phyloP scores from a whole-genome alignment of 768 basidiomycete genomes.

The Hericium coralloides region DNA sequence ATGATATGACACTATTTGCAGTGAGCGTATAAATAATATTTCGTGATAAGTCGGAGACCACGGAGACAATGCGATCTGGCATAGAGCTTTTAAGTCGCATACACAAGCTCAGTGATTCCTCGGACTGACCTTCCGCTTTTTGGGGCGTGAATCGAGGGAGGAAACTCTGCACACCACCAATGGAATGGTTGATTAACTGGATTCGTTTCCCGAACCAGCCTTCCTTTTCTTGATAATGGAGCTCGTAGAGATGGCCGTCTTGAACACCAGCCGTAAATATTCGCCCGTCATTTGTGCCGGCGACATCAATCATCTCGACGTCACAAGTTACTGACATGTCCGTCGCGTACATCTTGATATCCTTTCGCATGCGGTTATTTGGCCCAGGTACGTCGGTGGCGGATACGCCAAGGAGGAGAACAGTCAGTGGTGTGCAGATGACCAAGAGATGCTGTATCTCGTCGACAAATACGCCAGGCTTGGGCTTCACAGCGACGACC shows the following conservation, averaged over 20 bases:
- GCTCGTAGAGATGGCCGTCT: conserved; percentile 85
- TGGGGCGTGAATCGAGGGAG: conserved; percentile 66
- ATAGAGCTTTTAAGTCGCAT: neutral
- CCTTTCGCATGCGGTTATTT: conserved; percentile 39
- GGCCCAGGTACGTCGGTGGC: conserved; percentile 33
- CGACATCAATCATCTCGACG: conserved; percentile 78
- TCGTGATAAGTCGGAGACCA: conserved; percentile 60
- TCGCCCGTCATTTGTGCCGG: conserved; percentile 71
- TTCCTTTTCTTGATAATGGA: conserved; percentile 85
- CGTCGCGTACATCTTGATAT: conserved; percentile 85
- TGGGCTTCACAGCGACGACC: conserved; percentile 84
- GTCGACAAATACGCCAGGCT: conserved; percentile 82
- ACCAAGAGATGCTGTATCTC: conserved; percentile 85
- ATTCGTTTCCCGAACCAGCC: conserved; percentile 89
- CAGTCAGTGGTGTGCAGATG: conserved; percentile 78
- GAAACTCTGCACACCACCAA: conserved; percentile 68
- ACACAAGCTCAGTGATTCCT: no score
- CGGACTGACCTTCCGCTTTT: conserved; percentile 50
- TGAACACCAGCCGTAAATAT: conserved; percentile 86
- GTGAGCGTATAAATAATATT: conserved; percentile 76
- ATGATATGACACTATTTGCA: conserved; percentile 51
- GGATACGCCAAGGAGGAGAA: conserved; percentile 80
- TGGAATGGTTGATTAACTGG: conserved; percentile 80
- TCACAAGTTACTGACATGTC: conserved; percentile 75
- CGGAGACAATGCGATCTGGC: conserved; percentile 60